phyloP scores from a whole-genome alignment of 83 land plant genomes.

The Picea mariana region DNA sequence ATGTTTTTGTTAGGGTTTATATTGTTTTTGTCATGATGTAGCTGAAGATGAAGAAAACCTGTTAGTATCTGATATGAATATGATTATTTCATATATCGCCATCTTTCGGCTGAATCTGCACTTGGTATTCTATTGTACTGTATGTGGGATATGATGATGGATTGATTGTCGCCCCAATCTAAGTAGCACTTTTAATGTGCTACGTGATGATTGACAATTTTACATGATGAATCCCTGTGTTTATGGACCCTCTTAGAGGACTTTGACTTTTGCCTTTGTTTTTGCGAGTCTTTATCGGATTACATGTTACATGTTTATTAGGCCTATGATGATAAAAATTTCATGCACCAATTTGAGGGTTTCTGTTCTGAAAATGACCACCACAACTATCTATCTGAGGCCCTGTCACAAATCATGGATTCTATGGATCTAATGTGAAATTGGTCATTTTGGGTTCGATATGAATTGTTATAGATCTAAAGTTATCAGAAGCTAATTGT shows the following conservation, averaged over 20 bases:
- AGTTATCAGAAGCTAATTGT: too few relatives aligned
- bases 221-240: background rate
- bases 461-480: too few relatives aligned
- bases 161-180: conserved; percentile 14
- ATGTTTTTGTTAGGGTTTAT: background rate
- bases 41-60: background rate
- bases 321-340: background rate
- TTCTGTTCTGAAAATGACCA: background rate
- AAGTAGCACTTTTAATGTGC: background rate
- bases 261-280: too few relatives aligned
- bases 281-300: too few relatives aligned
- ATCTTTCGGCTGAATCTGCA: conserved; percentile 14
- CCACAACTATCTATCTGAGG: background rate
- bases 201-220: background rate
- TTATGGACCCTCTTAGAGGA: background rate
- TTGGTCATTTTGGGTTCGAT: too few relatives aligned
- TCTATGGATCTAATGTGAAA: too few relatives aligned
- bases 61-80: background rate
- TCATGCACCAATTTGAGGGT: background rate
- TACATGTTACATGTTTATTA: too few relatives aligned
- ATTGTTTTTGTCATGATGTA: background rate
- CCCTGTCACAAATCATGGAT: background rate
- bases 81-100: conserved; percentile 14
- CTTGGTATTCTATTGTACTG: background rate
- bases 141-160: conserved; percentile 1